phyloP scores from a whole-genome alignment of 2,329 filamentous ascomycete species.

The Blastomyces percursus region DNA sequence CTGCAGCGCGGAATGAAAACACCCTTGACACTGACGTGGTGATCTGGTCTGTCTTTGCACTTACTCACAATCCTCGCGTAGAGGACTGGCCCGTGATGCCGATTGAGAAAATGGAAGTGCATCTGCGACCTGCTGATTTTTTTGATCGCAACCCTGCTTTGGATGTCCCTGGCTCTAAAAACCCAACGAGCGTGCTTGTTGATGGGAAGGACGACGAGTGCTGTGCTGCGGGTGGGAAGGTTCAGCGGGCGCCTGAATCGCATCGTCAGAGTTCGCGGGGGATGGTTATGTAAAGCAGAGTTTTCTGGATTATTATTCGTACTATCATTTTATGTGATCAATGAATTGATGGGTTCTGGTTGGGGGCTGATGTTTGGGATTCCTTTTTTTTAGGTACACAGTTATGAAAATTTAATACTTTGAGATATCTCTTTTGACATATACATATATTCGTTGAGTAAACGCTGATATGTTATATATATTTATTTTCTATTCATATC shows the following conservation, averaged over 20 bases:
- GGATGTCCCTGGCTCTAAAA: constrained; percentile 34
- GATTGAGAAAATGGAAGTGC: constrained; percentile 38
- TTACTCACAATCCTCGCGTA: constrained; percentile 43
- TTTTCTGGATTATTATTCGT: neutral
- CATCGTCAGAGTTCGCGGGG: constrained; percentile 3
- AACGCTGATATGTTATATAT: no score
- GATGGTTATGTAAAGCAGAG: neutral
- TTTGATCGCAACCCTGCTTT: constrained; percentile 40
- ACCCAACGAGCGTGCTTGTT: constrained; percentile 18
- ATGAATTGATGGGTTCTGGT: neutral
- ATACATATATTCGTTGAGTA: no score
- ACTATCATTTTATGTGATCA: neutral
- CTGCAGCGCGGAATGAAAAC: constrained; percentile 33
- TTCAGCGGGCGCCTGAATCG: constrained; percentile 3
- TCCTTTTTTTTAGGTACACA: neutral
- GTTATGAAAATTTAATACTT: neutral
- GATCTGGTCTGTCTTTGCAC: constrained; percentile 40
- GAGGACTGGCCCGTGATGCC: constrained; percentile 44
- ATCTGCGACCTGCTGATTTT: constrained; percentile 40
- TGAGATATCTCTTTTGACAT: neutral
- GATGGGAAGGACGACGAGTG: constrained; percentile 4
- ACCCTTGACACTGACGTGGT: constrained; percentile 39
- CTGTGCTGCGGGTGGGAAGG: neutral
- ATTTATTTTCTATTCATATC: no score
- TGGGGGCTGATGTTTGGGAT: neutral